Percentiles rank a stretch among this genome's conserved stretches.
These are phyloP conservation scores for Chernovozyma aurita DNA, from an alignment of 1,139 yeast genomes.

Conservation along the genomic window DNA sequence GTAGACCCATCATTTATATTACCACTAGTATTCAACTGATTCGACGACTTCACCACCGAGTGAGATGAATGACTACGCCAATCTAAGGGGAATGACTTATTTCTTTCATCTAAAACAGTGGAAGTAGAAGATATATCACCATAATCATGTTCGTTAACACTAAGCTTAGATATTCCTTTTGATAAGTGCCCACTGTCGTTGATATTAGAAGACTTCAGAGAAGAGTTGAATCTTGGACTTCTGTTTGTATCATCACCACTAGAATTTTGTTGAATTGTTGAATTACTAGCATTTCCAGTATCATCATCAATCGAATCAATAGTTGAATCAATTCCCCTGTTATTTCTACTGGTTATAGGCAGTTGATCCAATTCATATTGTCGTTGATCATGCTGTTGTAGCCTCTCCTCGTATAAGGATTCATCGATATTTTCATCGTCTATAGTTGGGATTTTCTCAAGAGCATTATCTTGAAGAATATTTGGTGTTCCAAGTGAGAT, in stretches of 20 bases:
- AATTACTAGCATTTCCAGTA: conserved; percentile 9
- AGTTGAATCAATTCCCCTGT: neutral
- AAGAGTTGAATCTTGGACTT: neutral
- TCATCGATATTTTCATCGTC: conserved; percentile 34
- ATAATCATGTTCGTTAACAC: neutral
- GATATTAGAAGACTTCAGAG: neutral
- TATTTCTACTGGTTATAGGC: neutral
- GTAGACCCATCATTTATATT: neutral
- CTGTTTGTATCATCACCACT: conserved; percentile 1
- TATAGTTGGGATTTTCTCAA: conserved; percentile 31
- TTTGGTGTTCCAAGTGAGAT: conserved; percentile 13
- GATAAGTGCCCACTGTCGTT: neutral
- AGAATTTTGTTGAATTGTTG: conserved; percentile 7
- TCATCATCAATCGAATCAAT: conserved; percentile 8
- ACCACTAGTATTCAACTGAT: conserved; percentile 1
- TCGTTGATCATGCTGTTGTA: neutral
- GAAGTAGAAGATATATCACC: conserved; percentile 2
- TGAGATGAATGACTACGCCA: conserved; percentile 6
- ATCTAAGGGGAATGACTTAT: conserved; percentile 5
- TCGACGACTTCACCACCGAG: conserved; percentile 3
- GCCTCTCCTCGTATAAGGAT: neutral
- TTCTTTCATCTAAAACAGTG: conserved; percentile 1
- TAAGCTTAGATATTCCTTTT: neutral
- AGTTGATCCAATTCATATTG: neutral
- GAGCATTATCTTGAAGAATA: conserved; percentile 19